Base-by-base conservation (phyloP, 805 yeast genomes). In the Clavispora vitiphila region DNA sequence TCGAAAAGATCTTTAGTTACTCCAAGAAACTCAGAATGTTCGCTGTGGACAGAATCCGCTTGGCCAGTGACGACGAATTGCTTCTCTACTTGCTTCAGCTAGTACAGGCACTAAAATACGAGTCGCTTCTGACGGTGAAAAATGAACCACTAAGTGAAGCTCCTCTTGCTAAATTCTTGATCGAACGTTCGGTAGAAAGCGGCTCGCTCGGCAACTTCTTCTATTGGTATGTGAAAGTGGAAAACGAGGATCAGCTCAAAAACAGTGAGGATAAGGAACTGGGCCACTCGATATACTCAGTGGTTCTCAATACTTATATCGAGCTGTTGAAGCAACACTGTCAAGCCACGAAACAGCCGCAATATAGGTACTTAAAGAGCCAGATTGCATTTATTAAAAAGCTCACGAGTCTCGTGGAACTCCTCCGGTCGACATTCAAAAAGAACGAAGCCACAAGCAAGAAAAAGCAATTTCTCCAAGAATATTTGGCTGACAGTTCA, bases 201-300 rank as follows among this genome's bases (percentile, higher is more conserved):
- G 74, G 76, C 16, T 68, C 76, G 15, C 67, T 95, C 31, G 93
- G 96, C 0, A 89, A 82, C 56, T 87, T 77, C 56, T 79, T 95
- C 46, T 90, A 87, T 60, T 93, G 99, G 98, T 87, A 83, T 57
- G 75, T 93, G 38, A 83, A 81, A 49, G 96, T 95, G 2, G 97
- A 91, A 55, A 77, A 83, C 23, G 87, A 83, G 53, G 96, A 86
- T 43, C 71, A 69, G 44, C 46, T 67, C 27, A 48, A 47, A 23
- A 24, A 8, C 10, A 11, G 29, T 5, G 19, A 27, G 11, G 21
- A 3, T 24, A 21, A 14, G 34, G 20, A 15, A 8, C 14, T 14
- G 24, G 22, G 31, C n/a, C 22, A 43, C 21, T 42, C 48, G 16
- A 66, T 69, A 15, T 69, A 64, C 49, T 52, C 67, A 2, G 48